phyloP scores from a whole-genome alignment of 73 alveolate genomes.

The Tetrahymena malaccensis region DNA sequence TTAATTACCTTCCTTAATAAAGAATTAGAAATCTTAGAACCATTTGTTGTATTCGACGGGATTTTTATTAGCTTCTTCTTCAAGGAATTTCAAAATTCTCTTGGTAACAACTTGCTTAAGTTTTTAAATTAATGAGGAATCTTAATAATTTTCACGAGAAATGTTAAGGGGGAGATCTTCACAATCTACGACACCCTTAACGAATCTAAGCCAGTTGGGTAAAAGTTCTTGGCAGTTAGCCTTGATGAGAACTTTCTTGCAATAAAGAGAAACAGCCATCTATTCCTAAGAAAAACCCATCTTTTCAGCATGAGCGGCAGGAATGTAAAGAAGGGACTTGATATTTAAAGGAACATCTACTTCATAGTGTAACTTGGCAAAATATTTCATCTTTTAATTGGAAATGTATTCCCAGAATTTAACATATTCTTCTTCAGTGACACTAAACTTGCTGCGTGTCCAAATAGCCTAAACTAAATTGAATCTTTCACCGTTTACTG shows the following conservation, averaged over 20 bases:
- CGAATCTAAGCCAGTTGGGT: slow-evolving; percentile 67
- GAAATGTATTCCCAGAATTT: slow-evolving; percentile 55
- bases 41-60: slow-evolving; percentile 42
- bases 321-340: slow-evolving; percentile 59
- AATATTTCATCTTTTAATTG: slow-evolving; percentile 52
- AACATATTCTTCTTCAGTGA: slow-evolving; percentile 57
- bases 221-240: slow-evolving; percentile 55
- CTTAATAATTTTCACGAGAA: slow-evolving; percentile 67
- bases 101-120: slow-evolving; percentile 57
- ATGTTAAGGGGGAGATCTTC: slow-evolving; percentile 72
- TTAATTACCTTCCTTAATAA: slow-evolving; percentile 57
- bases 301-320: slow-evolving; percentile 61
- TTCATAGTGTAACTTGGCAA: slow-evolving; percentile 53
- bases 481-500: slow-evolving; percentile 48
- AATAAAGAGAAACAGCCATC: slow-evolving; percentile 54
- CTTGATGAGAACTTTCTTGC: slow-evolving; percentile 68
- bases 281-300: slow-evolving; percentile 58
- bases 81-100: slow-evolving; percentile 44
- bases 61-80: slow-evolving; percentile 57
- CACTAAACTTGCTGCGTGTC: slow-evolving; percentile 55
- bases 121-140: slow-evolving; percentile 53
- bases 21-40: slow-evolving; percentile 55
- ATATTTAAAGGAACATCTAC: slow-evolving; percentile 69
- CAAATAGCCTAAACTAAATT: slow-evolving; percentile 61
- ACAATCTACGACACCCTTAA: slow-evolving; percentile 77